Evolutionary conservation across 352 stramenopile species (phyloP).

Genomic region (Pseudoperonospora humuli): DNA sequence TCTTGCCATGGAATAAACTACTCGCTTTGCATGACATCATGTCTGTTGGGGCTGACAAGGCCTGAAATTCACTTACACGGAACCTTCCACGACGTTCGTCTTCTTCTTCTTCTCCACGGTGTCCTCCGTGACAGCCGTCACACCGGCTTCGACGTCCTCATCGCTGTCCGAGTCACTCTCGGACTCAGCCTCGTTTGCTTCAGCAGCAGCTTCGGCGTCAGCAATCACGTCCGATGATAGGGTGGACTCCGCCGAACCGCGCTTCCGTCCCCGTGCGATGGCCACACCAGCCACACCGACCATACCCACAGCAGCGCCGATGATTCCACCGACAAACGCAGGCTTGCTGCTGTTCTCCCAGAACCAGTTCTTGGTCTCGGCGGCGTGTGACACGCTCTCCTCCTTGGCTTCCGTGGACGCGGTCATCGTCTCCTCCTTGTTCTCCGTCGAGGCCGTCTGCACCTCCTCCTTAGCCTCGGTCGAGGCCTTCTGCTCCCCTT

Average conservation of each 20-base stretch:
- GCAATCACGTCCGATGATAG: conserved; percentile 26
- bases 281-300: conserved; percentile 35
- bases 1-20: conserved; percentile 21
- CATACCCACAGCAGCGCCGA: conserved; percentile 41
- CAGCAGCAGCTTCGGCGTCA: conserved; percentile 29
- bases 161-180: conserved; percentile 38
- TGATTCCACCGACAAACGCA: conserved; percentile 29
- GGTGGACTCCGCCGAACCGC: conserved; percentile 31
- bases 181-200: conserved; percentile 33
- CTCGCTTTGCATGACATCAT: conserved; percentile 17
- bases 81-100: conserved; percentile 47
- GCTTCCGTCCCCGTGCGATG: conserved; percentile 42
- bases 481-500: not conserved
- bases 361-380: conserved; percentile 36
- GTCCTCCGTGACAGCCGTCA: conserved; percentile 26
- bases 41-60: conserved; percentile 2
- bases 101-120: conserved; percentile 31
- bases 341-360: conserved; percentile 30
- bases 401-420: conserved; percentile 13
- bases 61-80: conserved; percentile 35
- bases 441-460: not conserved
- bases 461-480: not conserved
- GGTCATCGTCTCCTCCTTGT: conserved; percentile 14
- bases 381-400: conserved; percentile 30
- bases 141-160: conserved; percentile 25